Conservation (phyloP, 2,329 filamentous ascomycete genomes). For the Apiospora koreana region DNA sequence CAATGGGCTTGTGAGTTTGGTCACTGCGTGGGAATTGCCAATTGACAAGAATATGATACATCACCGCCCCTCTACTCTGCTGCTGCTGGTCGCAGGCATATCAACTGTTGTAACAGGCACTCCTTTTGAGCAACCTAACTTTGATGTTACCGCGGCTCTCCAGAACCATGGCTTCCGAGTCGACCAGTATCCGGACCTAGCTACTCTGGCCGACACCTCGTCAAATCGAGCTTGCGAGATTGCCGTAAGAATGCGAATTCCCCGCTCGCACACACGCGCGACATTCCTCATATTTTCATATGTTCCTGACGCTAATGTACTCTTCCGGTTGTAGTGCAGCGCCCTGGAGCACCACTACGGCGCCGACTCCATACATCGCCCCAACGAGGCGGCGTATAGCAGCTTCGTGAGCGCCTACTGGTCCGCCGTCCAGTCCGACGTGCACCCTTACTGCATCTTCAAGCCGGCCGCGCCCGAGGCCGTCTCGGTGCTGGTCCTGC, state of each 20-base stretch:
- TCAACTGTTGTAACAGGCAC: not conserved
- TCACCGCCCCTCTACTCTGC: not conserved
- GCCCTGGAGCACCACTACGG: not conserved
- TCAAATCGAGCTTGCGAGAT: not conserved
- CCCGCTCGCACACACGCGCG: not conserved
- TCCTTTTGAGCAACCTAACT: not conserved
- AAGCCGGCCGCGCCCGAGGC: not conserved
- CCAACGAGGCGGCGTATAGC: not conserved
- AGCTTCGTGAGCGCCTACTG: not conserved
- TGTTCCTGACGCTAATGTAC: no score
- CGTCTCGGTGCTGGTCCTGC: slow-evolving; percentile 1
- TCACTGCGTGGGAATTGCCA: not conserved
- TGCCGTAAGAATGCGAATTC: not conserved
- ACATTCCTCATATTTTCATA: no score
- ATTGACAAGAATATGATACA: not conserved
- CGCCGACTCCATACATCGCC: not conserved
- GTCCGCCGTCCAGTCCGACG: not conserved
- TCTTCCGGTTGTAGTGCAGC: not conserved
- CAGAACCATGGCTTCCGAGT: not conserved
- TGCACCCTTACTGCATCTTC: not conserved
- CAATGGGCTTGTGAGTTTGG: no score
- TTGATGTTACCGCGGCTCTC: not conserved
- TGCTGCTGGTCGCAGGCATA: not conserved
- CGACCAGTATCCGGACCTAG: not conserved
- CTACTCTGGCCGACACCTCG: not conserved